Evolutionary conservation across 768 basidiomycete genomes (phyloP).

Genomic region (Collybiopsis confluens): DNA sequence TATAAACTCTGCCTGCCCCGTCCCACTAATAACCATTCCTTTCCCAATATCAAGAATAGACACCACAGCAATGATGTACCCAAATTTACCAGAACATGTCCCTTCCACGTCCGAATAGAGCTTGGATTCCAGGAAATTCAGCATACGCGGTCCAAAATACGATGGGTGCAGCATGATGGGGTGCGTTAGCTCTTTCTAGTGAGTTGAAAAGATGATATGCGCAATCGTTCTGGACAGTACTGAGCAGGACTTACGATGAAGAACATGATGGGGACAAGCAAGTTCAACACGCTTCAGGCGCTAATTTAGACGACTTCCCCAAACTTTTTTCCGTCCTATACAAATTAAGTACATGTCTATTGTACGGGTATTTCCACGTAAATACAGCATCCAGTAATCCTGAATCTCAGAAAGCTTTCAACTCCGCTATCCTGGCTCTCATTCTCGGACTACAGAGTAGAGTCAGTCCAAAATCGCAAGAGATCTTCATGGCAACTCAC

Average conservation of each 20-base stretch:
- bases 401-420: conserved; percentile 28
- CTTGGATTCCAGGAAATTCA: conserved; percentile 88
- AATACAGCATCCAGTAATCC: not conserved
- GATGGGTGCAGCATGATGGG: conserved; percentile 97
- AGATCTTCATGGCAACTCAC: conserved; percentile 38
- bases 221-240: conserved; percentile 7
- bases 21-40: conserved; percentile 87
- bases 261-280: conserved; percentile 43
- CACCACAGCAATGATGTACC: conserved; percentile 90
- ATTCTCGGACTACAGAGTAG: conserved; percentile 88
- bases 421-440: conserved; percentile 67
- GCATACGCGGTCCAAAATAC: conserved; percentile 95
- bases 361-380: too few relatives aligned
- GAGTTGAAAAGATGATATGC: conserved; percentile 7
- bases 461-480: not conserved
- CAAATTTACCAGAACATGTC: conserved; percentile 92
- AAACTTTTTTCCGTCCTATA: too few relatives aligned
- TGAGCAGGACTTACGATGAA: conserved; percentile 54
- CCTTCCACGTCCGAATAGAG: conserved; percentile 96
- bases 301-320: too few relatives aligned
- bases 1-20: conserved; percentile 94
- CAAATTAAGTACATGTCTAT: too few relatives aligned
- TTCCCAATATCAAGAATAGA: conserved; percentile 89
- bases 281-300: not conserved
- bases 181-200: conserved; percentile 93